Evolutionary conservation across 73 alveolate genomes (phyloP).

Genomic region (Paramecium sexaurelia): DNA sequence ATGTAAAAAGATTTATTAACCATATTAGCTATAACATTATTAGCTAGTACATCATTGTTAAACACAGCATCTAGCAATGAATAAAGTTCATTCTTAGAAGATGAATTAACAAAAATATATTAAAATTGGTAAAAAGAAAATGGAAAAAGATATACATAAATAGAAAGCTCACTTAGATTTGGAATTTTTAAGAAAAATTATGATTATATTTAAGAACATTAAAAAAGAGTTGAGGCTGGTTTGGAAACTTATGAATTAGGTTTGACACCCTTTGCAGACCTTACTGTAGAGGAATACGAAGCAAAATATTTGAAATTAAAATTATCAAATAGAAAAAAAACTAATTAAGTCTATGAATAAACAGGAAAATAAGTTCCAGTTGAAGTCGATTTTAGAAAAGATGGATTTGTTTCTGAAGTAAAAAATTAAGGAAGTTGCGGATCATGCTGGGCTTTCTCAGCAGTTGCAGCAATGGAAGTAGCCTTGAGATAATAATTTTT

Average conservation of each 20-base stretch:
- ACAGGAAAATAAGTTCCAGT: constrained; percentile 44
- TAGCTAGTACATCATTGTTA: constrained; percentile 1
- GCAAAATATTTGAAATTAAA: constrained; percentile 19
- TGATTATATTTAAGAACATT: background rate
- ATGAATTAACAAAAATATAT: background rate
- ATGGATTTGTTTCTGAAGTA: constrained; percentile 52
- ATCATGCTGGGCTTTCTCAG: constrained; percentile 72
- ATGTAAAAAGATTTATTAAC: constrained; percentile 32
- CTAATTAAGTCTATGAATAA: background rate
- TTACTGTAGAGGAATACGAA: constrained; percentile 58
- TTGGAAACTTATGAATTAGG: constrained; percentile 22
- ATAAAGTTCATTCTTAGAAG: background rate
- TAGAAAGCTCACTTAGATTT: constrained; percentile 18
- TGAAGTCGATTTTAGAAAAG: constrained; percentile 73
- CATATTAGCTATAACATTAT: background rate
- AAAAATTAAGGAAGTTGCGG: constrained; percentile 65
- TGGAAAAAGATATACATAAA: constrained; percentile 3
- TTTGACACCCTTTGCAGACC: constrained; percentile 54
- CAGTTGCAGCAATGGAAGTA: constrained; percentile 68
- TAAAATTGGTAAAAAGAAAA: constrained; percentile 8
- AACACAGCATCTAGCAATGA: background rate
- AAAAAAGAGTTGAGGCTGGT: constrained; percentile 15
- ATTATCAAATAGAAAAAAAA: background rate
- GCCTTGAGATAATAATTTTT: constrained; percentile 14
- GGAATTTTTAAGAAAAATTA: background rate